Evolutionary conservation across 805 yeast species (phyloP).

Genomic region (Myxozyma neglecta): DNA sequence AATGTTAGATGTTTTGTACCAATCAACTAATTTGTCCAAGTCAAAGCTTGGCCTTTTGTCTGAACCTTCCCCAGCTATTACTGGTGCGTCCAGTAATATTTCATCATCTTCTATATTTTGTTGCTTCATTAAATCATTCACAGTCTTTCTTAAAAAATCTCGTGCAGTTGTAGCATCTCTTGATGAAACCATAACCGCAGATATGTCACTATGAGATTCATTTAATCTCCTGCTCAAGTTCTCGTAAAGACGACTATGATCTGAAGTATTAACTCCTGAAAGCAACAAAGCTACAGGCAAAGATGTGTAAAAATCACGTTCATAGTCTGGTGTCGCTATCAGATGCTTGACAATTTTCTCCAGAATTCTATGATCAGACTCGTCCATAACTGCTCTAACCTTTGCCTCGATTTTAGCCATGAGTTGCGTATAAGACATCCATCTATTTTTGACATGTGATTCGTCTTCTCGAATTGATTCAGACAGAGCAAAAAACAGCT

Average conservation of each 20-base stretch:
- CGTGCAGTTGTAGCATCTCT: slow-evolving; percentile 42
- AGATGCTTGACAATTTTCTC: slow-evolving; percentile 2
- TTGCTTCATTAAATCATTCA: slow-evolving; percentile 37
- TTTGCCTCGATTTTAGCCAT: slow-evolving; percentile 1
- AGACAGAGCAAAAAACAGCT: slow-evolving; percentile 11
- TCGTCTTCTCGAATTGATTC: slow-evolving; percentile 11
- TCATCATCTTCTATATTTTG: slow-evolving; percentile 21
- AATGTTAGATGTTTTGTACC: slow-evolving; percentile 32
- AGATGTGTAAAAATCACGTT: slow-evolving; percentile 21
- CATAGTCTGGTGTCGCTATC: background rate
- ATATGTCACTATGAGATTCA: background rate
- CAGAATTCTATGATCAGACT: slow-evolving; percentile 2
- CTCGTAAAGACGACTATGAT: slow-evolving; percentile 38
- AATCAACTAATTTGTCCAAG: slow-evolving; percentile 41
- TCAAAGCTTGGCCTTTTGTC: slow-evolving; percentile 44
- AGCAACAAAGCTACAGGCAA: slow-evolving; percentile 38
- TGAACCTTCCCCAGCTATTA: slow-evolving; percentile 21
- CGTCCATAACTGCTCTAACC: background rate
- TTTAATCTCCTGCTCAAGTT: slow-evolving; percentile 27
- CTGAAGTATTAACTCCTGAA: slow-evolving; percentile 41
- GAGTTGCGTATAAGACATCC: slow-evolving; percentile 1
- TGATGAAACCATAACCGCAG: slow-evolving; percentile 36
- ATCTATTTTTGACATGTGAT: slow-evolving; percentile 9
- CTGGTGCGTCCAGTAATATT: background rate
- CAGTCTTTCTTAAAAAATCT: slow-evolving; percentile 39